Percentiles rank a stretch among this genome's conserved stretches.
These are phyloP conservation scores for Emmonsia crescens DNA, from an alignment of 2,329 filamentous ascomycete species.

Conservation along the genomic window DNA sequence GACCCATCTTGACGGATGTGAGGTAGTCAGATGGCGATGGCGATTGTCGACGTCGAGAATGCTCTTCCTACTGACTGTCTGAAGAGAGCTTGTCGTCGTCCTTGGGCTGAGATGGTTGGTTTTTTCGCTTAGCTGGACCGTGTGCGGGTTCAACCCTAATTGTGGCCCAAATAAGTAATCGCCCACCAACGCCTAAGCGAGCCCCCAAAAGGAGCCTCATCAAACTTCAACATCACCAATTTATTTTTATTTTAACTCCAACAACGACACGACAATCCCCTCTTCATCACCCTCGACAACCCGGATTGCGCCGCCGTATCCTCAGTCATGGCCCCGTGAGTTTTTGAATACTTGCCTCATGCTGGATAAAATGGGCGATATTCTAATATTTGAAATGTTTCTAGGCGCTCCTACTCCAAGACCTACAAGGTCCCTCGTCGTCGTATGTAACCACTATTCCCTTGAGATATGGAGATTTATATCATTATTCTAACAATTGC, in stretches of 20 bases:
- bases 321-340: slow-evolving; percentile 38
- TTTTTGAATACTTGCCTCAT: slow-evolving; percentile 6
- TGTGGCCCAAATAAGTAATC: slow-evolving; percentile 5
- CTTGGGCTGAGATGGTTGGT: slow-evolving; percentile 14
- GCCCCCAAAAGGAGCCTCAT: slow-evolving; percentile 5
- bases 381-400: slow-evolving; percentile 14
- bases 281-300: slow-evolving; percentile 12
- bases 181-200: slow-evolving; percentile 11
- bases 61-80: slow-evolving; percentile 16
- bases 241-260: slow-evolving; percentile 4
- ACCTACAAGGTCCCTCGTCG: slow-evolving; percentile 98
- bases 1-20: slow-evolving; percentile 63
- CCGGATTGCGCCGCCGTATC: slow-evolving; percentile 22
- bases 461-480: slow-evolving; percentile 5
- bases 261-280: slow-evolving; percentile 7
- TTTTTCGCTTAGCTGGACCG: slow-evolving; percentile 13
- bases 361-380: not conserved
- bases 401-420: slow-evolving; percentile 77
- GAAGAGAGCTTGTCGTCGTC: slow-evolving; percentile 13
- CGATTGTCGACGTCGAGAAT: slow-evolving; percentile 31
- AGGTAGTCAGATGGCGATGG: slow-evolving; percentile 30
- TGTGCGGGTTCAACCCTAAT: slow-evolving; percentile 15
- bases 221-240: slow-evolving; percentile 5
- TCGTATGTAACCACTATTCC: slow-evolving; percentile 41
- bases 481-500: slow-evolving; percentile 3